Conservation (phyloP, 805 yeast genomes). For the Lachancea kluyveri region DNA sequence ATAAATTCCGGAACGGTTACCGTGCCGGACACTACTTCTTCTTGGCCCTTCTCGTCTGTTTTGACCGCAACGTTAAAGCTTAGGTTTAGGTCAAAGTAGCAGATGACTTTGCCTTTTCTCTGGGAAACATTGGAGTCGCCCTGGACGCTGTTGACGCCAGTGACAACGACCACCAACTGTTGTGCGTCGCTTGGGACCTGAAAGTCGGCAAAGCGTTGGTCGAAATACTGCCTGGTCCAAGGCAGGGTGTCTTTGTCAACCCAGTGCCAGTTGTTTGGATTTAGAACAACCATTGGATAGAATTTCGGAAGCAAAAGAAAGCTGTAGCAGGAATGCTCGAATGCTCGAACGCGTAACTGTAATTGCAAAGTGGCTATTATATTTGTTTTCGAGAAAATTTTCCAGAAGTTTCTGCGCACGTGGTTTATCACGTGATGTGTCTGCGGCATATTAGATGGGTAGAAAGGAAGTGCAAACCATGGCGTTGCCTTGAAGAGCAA, state of each 20-base stretch:
- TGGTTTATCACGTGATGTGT: no score
- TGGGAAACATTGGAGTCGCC: constrained; percentile 85
- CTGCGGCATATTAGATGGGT: no score
- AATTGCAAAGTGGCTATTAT: no score
- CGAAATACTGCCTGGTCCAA: constrained; percentile 52
- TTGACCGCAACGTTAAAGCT: constrained; percentile 40
- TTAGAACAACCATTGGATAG: constrained; percentile 63
- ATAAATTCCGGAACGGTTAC: constrained; percentile 59
- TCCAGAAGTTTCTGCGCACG: no score
- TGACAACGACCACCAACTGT: no score
- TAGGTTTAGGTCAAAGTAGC: constrained; percentile 63
- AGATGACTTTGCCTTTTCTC: constrained; percentile 73
- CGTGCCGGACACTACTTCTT: constrained; percentile 37
- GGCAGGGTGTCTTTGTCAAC: constrained; percentile 61
- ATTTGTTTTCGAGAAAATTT: no score
- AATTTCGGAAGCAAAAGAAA: no score
- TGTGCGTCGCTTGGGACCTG: constrained; percentile 15
- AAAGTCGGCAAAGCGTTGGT: constrained; percentile 30
- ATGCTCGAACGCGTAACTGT: no score
- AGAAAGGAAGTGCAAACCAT: no score
- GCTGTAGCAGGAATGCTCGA: no score
- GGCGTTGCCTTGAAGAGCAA: no score
- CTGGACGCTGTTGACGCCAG: no score
- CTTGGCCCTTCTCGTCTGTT: constrained; percentile 27
- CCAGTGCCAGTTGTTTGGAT: constrained; percentile 78